Conservation (phyloP, 148 eudicot species). For the Heliamphora exappendiculata region DNA sequence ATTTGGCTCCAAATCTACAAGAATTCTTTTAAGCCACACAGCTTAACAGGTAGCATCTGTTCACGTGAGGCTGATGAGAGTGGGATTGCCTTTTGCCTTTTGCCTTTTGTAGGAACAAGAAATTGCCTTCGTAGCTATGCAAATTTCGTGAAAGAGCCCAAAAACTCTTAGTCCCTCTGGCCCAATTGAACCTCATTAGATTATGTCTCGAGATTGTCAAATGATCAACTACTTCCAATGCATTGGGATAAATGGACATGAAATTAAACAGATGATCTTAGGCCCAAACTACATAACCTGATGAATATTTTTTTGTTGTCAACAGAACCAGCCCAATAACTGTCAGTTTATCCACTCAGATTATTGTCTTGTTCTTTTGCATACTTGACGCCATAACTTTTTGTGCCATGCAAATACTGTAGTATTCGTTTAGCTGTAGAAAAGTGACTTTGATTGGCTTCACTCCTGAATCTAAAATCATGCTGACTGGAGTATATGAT, state of each 20-base stretch:
- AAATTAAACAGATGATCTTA: too few species aligned
- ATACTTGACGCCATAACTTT: background rate
- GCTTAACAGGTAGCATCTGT: slow-evolving; percentile 1
- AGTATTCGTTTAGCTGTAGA: background rate
- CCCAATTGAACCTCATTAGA: too few species aligned
- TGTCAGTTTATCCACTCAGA: background rate
- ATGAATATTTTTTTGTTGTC: slow-evolving; percentile 6
- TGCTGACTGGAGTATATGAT: too few species aligned
- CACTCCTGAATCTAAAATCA: too few species aligned
- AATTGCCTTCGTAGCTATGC: background rate
- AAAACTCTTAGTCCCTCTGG: too few species aligned
- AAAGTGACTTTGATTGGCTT: background rate
- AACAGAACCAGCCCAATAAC: slow-evolving; percentile 1
- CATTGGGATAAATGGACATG: too few species aligned
- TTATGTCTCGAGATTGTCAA: too few species aligned
- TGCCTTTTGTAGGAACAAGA: background rate
- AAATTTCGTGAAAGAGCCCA: too few species aligned
- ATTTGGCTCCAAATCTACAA: background rate
- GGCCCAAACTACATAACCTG: background rate
- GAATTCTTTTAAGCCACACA: slow-evolving; percentile 4
- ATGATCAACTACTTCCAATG: too few species aligned
- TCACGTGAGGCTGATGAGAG: background rate
- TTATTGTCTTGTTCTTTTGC: background rate
- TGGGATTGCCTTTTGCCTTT: background rate
- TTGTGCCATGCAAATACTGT: background rate